Evolutionary conservation across 306 rosid genomes (phyloP), one percentile per base, ranked within the genome.

Genomic region (Oxytropis ochrocephala): DNA sequence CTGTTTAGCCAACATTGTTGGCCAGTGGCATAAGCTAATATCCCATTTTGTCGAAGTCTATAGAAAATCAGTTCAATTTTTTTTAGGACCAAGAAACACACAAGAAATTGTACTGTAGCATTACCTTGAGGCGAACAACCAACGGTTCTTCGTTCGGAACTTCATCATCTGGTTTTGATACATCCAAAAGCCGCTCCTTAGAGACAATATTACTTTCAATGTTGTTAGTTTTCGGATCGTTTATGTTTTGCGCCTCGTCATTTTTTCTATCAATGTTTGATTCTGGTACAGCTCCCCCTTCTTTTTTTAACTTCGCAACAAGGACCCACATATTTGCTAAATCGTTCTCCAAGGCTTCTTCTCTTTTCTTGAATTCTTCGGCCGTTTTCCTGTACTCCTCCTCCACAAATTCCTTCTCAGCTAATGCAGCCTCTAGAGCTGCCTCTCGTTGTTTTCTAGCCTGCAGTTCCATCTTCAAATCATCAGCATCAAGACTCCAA

Each of bases 281-380:
- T 63, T 83, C 96, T 27, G 85, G 81, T 41, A 81, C 82, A 71
- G 87, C 75, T 32, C 90, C 97, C 17, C 85, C 86, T 73, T 95
- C 97, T 76, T 87, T 95, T 87, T 89, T 95, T 78, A 95, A 87
- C 89, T 87, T 95, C 0, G 99, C 99, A 69, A 95, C 99, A 79
- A 95, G 92, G 56, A 95, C 95, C 99, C 99, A 95, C 99, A 95
- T 95, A 86, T 89, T 95, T 51, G 99, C 97, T 72, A 95, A 85
- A 82, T 95, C 99, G 60, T 95, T 95, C 86, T 95, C 99, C 62
- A 95, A 75, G 70, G 99, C 95, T 64, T 82, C 95, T 75, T 95
- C 99, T 79, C 90, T 89, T 83, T 84, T 91, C 87, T 91, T 91
- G 78, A 93, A 87, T 73, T 89, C 99, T 57, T 95, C 97, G 72